Evolutionary conservation across 805 yeast genomes (phyloP).

Genomic region (Wickerhamiella siamensis): DNA sequence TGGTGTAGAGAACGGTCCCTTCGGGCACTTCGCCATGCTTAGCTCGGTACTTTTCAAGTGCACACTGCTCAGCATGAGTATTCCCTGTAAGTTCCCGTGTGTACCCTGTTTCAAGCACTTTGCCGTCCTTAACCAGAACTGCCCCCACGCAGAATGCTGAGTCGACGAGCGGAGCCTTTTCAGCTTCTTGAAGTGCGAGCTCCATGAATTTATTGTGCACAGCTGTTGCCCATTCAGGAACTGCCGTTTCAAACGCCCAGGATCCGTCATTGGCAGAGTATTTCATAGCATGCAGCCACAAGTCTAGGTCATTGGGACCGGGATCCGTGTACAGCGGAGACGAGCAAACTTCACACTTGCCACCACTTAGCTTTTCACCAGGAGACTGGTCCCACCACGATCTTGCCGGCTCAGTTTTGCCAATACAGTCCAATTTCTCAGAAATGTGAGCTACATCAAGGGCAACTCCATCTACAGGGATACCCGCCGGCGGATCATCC

Average conservation of each 20-base stretch:
- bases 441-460: conserved; percentile 34
- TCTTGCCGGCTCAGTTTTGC: conserved; percentile 53
- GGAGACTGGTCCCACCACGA: conserved; percentile 36
- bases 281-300: conserved; percentile 84
- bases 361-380: conserved; percentile 56
- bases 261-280: conserved; percentile 37
- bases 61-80: conserved; percentile 96
- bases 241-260: conserved; percentile 65
- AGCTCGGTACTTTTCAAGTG: conserved; percentile 55
- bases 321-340: conserved; percentile 73
- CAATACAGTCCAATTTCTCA: conserved; percentile 42
- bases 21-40: conserved; percentile 39
- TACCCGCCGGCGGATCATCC: conserved; percentile 14
- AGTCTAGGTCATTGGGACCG: conserved; percentile 67
- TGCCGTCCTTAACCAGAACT: conserved; percentile 48
- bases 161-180: conserved; percentile 62
- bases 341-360: conserved; percentile 50
- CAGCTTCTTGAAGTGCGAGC: conserved; percentile 62
- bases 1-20: conserved; percentile 76
- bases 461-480: conserved; percentile 18
- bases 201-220: conserved; percentile 52
- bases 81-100: conserved; percentile 88
- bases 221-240: conserved; percentile 71
- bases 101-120: conserved; percentile 65
- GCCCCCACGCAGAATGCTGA: conserved; percentile 96